Base-by-base conservation (phyloP, 2,329 filamentous ascomycete species). In the Pseudogymnoascus sp. region DNA sequence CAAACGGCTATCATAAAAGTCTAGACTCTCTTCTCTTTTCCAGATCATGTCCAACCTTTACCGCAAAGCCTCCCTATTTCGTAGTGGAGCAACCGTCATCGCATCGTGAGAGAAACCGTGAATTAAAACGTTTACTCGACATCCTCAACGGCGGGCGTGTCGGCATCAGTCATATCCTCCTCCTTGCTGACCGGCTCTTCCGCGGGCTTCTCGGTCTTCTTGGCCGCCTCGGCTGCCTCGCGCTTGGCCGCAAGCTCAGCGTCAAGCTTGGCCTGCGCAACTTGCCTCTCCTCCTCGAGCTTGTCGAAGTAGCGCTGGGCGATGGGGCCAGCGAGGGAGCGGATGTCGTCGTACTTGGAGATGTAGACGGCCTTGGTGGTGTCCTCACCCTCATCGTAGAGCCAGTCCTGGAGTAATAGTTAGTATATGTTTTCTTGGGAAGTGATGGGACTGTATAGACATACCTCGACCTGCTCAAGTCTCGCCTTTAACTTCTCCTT, bases 341-440 rank as follows among this genome's bases (percentile, higher is more conserved):
- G 90, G 76, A 99, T 92, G 77, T 99, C 94, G 67, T 97, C 94
- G 77, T 94, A 88, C 85, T 97, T 99, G 78, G 91, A 84, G 66
- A 95, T 80, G 79, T 99, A 99, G 72, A 94, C 84, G 62, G 90
- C 92, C 83, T 97, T 97, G 72, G 89, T 89, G 69, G 92, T 86
- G 75, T 99, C 94, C 67, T 97, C 92, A 65, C 94, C 94, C 63
- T 97, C 94, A 62, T 97, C 93, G 77, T 97, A 97, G 66, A 99
- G 83, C 94, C 94, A 99, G 74, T 99, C 92, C 93, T 97, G 67
- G 44, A 63, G 23, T 16, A n/a, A 16, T 28, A 10, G 53, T 69
- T 67, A 73, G 66, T 68, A 67, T 63, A 31, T n/a, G 31, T 16
- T 63, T 31, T 31, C n/a, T 33, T 7, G 1, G 16, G 6, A 35